A percentile compares a stretch with the other conserved stretches of the same genome.
Evolutionary conservation across 2,329 filamentous ascomycete genomes (phyloP).

Genomic region (Fusarium lateritium): DNA sequence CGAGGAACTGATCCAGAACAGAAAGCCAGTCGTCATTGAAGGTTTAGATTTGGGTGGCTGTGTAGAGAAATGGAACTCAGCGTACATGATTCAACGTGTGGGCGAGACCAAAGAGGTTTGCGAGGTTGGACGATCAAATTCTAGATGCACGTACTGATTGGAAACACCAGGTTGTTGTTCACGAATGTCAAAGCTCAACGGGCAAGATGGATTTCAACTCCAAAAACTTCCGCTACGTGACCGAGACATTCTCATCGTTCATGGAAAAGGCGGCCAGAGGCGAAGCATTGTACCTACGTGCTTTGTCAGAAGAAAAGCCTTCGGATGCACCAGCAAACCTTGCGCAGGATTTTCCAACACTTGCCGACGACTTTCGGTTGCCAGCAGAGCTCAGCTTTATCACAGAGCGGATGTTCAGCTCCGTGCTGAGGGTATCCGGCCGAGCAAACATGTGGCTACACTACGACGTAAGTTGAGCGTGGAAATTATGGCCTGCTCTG

Average conservation of each 20-base stretch:
- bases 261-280: slow-evolving; percentile 72
- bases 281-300: slow-evolving; percentile 81
- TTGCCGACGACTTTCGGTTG: slow-evolving; percentile 79
- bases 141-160: slow-evolving; percentile 13
- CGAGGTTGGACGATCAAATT: not conserved
- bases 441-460: slow-evolving; percentile 91
- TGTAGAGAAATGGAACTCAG: slow-evolving; percentile 74
- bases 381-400: slow-evolving; percentile 74
- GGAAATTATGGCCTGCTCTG: not conserved
- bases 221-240: slow-evolving; percentile 87
- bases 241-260: slow-evolving; percentile 77
- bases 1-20: slow-evolving; percentile 67
- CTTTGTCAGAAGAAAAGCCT: slow-evolving; percentile 79
- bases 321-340: slow-evolving; percentile 79
- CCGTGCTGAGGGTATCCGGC: slow-evolving; percentile 83
- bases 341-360: slow-evolving; percentile 76
- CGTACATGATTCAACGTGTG: slow-evolving; percentile 75
- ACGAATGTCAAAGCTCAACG: slow-evolving; percentile 70
- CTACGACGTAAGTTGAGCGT: slow-evolving; percentile 76
- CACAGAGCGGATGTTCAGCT: slow-evolving; percentile 78
- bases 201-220: slow-evolving; percentile 83
- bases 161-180: slow-evolving; percentile 74
- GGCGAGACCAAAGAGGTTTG: slow-evolving; percentile 73
- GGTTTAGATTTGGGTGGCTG: slow-evolving; percentile 78
- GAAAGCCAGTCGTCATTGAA: slow-evolving; percentile 73